phyloP scores from a whole-genome alignment of 163 green algal species.

The Botryococcus braunii region DNA sequence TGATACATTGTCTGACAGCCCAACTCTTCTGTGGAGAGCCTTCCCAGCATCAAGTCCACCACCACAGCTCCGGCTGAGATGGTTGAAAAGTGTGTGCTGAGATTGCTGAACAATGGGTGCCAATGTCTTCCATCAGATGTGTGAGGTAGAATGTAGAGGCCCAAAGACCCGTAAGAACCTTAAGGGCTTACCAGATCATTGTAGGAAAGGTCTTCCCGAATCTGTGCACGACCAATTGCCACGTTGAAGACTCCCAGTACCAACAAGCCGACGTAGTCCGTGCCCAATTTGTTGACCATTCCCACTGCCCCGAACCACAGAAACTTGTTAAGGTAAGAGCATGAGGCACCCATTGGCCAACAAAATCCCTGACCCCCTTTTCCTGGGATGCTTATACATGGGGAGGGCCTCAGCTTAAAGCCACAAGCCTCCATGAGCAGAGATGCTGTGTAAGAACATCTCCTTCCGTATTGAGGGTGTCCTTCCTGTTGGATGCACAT shows the following conservation, averaged over 20 bases:
- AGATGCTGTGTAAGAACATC: too few relatives aligned
- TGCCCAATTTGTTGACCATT: slow-evolving; percentile 44
- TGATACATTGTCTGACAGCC: not conserved
- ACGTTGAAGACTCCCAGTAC: slow-evolving; percentile 57
- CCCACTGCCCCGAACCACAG: slow-evolving; percentile 26
- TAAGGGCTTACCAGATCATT: slow-evolving; percentile 2
- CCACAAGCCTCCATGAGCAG: too few relatives aligned
- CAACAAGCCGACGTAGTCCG: slow-evolving; percentile 51
- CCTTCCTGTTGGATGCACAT: not conserved
- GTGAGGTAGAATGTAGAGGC: not conserved
- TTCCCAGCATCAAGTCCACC: not conserved
- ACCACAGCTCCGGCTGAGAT: not conserved
- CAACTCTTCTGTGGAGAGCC: not conserved
- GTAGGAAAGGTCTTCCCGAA: slow-evolving; percentile 29
- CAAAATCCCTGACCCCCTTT: not conserved
- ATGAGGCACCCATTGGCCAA: not conserved
- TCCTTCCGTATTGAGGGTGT: too few relatives aligned
- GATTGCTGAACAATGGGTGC: not conserved
- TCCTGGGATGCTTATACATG: not conserved
- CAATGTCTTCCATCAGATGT: not conserved
- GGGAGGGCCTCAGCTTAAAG: not conserved
- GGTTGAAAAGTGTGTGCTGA: not conserved
- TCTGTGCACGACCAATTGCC: slow-evolving; percentile 28
- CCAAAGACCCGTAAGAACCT: not conserved
- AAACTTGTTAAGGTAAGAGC: not conserved